Evolutionary conservation across 352 stramenopile genomes (phyloP).

Genomic region (Pythium periplocum): DNA sequence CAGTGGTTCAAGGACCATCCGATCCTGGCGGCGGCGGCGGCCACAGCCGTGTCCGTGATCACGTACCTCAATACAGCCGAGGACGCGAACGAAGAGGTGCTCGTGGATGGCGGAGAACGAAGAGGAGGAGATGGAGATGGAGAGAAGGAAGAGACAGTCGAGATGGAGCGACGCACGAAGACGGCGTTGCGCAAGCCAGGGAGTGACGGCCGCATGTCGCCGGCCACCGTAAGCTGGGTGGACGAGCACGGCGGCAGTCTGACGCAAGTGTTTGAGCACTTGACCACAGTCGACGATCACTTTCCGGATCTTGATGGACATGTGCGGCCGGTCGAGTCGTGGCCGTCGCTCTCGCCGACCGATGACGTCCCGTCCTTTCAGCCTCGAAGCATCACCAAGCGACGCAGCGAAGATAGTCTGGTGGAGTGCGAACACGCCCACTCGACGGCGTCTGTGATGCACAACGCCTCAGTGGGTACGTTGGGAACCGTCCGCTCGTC

Average conservation of each 20-base stretch:
- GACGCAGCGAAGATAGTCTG: too few species aligned
- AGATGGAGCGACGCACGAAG: conserved; percentile 7
- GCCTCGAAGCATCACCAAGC: too few species aligned
- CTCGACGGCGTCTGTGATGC: too few species aligned
- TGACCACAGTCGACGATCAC: conserved; percentile 5
- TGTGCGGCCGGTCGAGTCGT: neutral
- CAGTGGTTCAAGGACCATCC: conserved; percentile 87
- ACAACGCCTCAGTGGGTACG: too few species aligned
- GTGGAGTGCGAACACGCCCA: too few species aligned
- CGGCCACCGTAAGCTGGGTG: conserved; percentile 71
- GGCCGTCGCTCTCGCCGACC: too few species aligned
- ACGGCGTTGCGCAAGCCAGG: conserved; percentile 18
- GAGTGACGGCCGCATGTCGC: conserved; percentile 36
- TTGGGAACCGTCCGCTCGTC: too few species aligned
- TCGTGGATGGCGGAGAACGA: too few species aligned
- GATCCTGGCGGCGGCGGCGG: conserved; percentile 67
- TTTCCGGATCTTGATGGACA: conserved; percentile 16
- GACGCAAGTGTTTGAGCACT: conserved; percentile 66
- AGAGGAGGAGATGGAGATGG: too few species aligned
- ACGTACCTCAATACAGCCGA: conserved; percentile 67
- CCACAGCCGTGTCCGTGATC: conserved; percentile 78
- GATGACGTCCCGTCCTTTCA: too few species aligned
- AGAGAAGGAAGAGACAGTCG: too few species aligned
- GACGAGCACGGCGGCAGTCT: conserved; percentile 76
- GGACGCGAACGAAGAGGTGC: conserved; percentile 17